Percentiles rank a stretch among this genome's conserved stretches.
Conservation (phyloP, 768 basidiomycete genomes). For the Tricholoma terreum region DNA sequence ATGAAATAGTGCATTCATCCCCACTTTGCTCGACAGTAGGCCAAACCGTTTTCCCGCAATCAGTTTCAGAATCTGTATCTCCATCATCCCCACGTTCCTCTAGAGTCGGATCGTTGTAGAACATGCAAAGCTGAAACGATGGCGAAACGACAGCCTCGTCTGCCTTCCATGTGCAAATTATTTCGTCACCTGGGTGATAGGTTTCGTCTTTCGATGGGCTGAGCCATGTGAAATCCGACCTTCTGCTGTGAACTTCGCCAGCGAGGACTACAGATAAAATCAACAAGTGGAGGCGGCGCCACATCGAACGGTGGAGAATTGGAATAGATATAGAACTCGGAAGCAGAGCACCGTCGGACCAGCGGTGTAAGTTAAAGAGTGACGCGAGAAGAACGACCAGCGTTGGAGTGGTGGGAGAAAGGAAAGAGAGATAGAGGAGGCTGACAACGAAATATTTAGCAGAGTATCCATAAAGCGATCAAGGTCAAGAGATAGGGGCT, state of each 20-base stretch:
- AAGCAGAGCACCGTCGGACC: background rate
- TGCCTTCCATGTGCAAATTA: slow-evolving; percentile 17
- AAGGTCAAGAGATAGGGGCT: background rate
- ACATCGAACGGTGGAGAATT: slow-evolving; percentile 1
- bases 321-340: background rate
- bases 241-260: background rate
- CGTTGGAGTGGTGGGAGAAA: slow-evolving; percentile 12
- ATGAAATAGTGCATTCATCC: slow-evolving; percentile 18
- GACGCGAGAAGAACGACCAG: slow-evolving; percentile 14
- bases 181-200: slow-evolving; percentile 15
- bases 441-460: slow-evolving; percentile 6
- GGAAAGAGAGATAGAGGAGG: slow-evolving; percentile 10
- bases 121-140: slow-evolving; percentile 18
- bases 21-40: slow-evolving; percentile 17
- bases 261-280: background rate
- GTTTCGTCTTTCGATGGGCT: slow-evolving; percentile 9
- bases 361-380: background rate
- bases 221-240: slow-evolving; percentile 8
- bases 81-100: slow-evolving; percentile 2
- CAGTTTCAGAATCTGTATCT: background rate
- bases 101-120: background rate
- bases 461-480: background rate
- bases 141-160: slow-evolving; percentile 8
- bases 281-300: background rate
- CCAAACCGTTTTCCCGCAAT: slow-evolving; percentile 22